These are phyloP conservation scores for Triangularia setosa DNA, from an alignment of 2,329 filamentous ascomycete genomes.

Conservation along the genomic window DNA sequence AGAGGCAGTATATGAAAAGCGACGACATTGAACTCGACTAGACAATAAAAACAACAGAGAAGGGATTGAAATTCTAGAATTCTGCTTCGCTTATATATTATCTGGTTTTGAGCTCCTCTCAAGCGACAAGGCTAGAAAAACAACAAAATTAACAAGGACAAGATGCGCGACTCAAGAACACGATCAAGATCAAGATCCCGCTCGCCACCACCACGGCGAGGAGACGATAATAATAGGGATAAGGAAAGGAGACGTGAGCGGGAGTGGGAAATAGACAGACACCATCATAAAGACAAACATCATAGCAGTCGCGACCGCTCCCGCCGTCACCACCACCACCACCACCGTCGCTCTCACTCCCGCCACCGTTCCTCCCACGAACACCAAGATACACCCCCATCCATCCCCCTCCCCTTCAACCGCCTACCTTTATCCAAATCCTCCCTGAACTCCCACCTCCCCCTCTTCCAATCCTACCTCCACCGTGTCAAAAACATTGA, in stretches of 20 bases:
- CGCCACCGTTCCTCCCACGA: not conserved
- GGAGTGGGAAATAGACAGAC: not conserved
- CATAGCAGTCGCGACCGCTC: not conserved
- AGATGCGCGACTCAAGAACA: not conserved
- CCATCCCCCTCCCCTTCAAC: conserved; percentile 56
- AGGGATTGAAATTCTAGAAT: too few relatives aligned
- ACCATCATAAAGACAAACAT: not conserved
- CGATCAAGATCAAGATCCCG: not conserved
- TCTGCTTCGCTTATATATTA: too few relatives aligned
- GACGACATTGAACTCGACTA: not conserved
- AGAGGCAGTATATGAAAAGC: not conserved
- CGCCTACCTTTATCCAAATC: conserved; percentile 62
- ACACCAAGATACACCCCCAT: not conserved
- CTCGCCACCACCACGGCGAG: not conserved
- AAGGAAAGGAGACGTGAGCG: not conserved
- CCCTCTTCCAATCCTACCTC: conserved; percentile 79
- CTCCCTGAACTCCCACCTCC: conserved; percentile 62
- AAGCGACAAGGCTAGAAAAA: too few relatives aligned
- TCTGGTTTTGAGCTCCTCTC: too few relatives aligned
- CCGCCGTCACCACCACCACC: conserved; percentile 2
- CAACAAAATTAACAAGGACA: not conserved
- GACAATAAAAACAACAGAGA: not conserved
- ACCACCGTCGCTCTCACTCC: not conserved
- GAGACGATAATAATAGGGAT: not conserved
- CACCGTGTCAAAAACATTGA: conserved; percentile 79